A percentile compares a stretch with the other conserved stretches of the same genome.
Evolutionary conservation across 495 filamentous ascomycete genomes (phyloP).

Genomic region (Penicillium verhagenii): DNA sequence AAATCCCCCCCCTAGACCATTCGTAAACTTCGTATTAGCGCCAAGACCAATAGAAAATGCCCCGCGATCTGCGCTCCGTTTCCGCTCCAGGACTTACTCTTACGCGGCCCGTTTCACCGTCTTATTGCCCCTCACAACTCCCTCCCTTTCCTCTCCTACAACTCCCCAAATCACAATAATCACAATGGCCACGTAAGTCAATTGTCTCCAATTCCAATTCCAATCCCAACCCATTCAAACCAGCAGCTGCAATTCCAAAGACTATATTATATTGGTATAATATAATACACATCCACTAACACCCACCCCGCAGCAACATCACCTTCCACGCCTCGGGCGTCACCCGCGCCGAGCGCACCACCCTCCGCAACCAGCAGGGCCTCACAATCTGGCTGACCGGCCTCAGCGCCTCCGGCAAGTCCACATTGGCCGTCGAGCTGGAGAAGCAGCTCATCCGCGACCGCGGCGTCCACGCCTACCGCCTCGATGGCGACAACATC

Average conservation of each 20-base stretch:
- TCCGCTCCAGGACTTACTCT: slow-evolving; percentile 12
- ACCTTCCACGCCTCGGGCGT: slow-evolving; percentile 94
- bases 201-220: slow-evolving; percentile 2
- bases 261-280: too few relatives aligned
- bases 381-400: slow-evolving; percentile 98
- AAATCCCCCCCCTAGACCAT: neutral
- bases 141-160: slow-evolving; percentile 6
- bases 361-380: slow-evolving; percentile 76
- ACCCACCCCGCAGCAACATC: slow-evolving; percentile 72
- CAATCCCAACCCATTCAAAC: neutral
- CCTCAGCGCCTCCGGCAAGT: slow-evolving; percentile 92
- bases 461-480: slow-evolving; percentile 81
- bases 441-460: slow-evolving; percentile 82
- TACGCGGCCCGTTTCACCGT: slow-evolving; percentile 16
- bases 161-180: slow-evolving; percentile 20
- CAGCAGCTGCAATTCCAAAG: too few relatives aligned
- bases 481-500: slow-evolving; percentile 97
- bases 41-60: neutral
- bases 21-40: neutral
- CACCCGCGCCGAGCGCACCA: slow-evolving; percentile 78
- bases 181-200: slow-evolving; percentile 49
- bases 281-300: slow-evolving; percentile 7
- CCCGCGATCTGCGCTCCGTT: slow-evolving; percentile 23
- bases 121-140: slow-evolving; percentile 7
- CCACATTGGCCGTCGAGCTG: slow-evolving; percentile 90